A percentile compares a stretch with the other conserved stretches of the same genome.
These are phyloP conservation scores for Candida pseudoviswanathii DNA, from an alignment of 1,139 yeast species.

Conservation along the genomic window DNA sequence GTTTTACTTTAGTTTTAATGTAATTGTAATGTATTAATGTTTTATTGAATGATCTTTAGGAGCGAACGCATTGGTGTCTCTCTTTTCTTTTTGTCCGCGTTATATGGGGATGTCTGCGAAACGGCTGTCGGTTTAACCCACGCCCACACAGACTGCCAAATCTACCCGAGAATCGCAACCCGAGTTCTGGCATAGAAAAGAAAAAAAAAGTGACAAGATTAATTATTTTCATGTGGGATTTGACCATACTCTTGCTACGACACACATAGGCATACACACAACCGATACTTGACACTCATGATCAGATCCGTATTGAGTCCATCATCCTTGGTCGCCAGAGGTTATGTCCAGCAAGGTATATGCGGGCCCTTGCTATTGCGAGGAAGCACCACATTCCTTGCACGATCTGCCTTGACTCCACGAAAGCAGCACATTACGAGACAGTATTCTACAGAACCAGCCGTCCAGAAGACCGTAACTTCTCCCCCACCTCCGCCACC, in stretches of 20 bases:
- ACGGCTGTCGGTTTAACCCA: too few relatives aligned
- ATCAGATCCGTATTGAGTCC: not conserved
- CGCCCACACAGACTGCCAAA: not conserved
- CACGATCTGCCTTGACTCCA: not conserved
- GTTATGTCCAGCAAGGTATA: not conserved
- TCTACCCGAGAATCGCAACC: not conserved
- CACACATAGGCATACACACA: not conserved
- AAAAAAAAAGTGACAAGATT: too few relatives aligned
- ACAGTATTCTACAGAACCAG: not conserved
- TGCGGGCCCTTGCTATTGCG: not conserved
- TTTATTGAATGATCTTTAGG: too few relatives aligned
- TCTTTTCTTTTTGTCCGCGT: too few relatives aligned
- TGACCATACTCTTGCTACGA: not conserved
- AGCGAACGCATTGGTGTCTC: too few relatives aligned
- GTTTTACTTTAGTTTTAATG: too few relatives aligned
- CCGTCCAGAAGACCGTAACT: not conserved
- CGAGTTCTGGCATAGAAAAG: not conserved
- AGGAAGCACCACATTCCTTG: not conserved
- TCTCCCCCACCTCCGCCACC: not conserved
- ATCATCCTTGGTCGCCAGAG: not conserved
- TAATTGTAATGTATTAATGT: not conserved
- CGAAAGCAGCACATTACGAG: not conserved
- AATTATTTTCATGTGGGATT: slow-evolving; percentile 2
- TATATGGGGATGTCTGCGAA: too few relatives aligned
- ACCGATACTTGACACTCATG: not conserved